phyloP scores from a whole-genome alignment of 805 yeast genomes.

The Saccharomycopsis fibuligera region DNA sequence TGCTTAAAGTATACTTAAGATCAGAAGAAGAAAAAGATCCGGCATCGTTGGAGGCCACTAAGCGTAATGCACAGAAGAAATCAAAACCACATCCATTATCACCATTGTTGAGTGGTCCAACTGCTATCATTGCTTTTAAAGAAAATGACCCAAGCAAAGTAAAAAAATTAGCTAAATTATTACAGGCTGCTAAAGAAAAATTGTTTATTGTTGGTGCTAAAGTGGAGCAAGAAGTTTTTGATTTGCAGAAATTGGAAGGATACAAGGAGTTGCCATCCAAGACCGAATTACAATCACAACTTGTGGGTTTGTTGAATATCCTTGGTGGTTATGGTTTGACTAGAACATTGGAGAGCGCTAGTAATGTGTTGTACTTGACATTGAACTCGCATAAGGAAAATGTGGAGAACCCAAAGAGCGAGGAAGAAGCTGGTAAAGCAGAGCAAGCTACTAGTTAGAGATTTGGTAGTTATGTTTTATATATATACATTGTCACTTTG shows the following conservation, averaged over 20 bases:
- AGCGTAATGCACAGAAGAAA: conserved; percentile 35
- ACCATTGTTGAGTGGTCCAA: conserved; percentile 74
- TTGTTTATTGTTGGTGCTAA: conserved; percentile 82
- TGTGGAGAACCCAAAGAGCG: conserved; percentile 11
- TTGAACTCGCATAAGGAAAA: conserved; percentile 47
- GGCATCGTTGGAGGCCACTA: conserved; percentile 48
- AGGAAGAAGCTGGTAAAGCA: not conserved
- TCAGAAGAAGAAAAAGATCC: conserved; percentile 70
- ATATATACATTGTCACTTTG: no score
- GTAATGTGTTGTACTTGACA: conserved; percentile 65
- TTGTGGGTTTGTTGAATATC: conserved; percentile 76
- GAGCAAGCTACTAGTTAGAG: not conserved
- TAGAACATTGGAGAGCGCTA: conserved; percentile 66
- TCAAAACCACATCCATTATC: conserved; percentile 57
- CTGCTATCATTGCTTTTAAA: conserved; percentile 67
- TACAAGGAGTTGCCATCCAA: conserved; percentile 72
- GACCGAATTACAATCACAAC: conserved; percentile 69
- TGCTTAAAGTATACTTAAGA: conserved; percentile 72
- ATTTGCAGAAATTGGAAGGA: conserved; percentile 44
- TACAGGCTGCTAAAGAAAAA: conserved; percentile 63
- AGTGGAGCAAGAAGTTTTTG: conserved; percentile 55
- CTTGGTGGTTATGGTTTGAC: conserved; percentile 88
- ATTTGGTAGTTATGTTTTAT: not conserved
- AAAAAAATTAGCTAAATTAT: conserved; percentile 49
- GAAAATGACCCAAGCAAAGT: conserved; percentile 67